Evolutionary conservation across 2,329 filamentous ascomycete species (phyloP).

Genomic region (Colletotrichum sansevieriae): DNA sequence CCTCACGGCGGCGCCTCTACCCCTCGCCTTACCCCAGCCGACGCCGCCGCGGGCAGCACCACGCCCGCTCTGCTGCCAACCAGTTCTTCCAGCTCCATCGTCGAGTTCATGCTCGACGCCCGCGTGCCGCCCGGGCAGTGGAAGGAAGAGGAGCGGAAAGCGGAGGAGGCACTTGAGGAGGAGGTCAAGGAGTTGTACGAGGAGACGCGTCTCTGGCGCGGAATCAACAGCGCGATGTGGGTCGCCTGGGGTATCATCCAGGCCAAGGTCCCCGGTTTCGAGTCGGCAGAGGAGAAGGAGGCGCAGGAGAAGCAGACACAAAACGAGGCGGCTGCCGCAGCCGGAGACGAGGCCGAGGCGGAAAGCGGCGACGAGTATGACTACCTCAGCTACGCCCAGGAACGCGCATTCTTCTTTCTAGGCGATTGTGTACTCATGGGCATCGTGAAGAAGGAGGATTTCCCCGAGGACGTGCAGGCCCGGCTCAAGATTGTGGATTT

Average conservation of each 20-base stretch:
- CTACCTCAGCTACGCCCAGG: slow-evolving; percentile 91
- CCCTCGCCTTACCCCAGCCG: slow-evolving; percentile 60
- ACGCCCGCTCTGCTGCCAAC: slow-evolving; percentile 54
- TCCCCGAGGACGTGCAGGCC: slow-evolving; percentile 75
- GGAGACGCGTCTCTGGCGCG: slow-evolving; percentile 87
- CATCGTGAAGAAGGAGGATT: slow-evolving; percentile 78
- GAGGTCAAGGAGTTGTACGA: slow-evolving; percentile 79
- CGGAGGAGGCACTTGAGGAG: slow-evolving; percentile 74
- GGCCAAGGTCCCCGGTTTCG: slow-evolving; percentile 84
- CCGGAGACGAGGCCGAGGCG: slow-evolving; percentile 46
- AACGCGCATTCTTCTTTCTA: slow-evolving; percentile 94
- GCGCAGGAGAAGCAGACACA: slow-evolving; percentile 44
- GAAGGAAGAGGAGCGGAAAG: slow-evolving; percentile 71
- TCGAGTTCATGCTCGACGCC: slow-evolving; percentile 87
- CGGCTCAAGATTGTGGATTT: slow-evolving; percentile 79
- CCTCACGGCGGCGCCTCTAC: slow-evolving; percentile 63
- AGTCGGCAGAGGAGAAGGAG: slow-evolving; percentile 55
- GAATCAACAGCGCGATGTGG: slow-evolving; percentile 91
- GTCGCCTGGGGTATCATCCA: slow-evolving; percentile 97
- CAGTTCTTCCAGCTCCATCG: slow-evolving; percentile 64
- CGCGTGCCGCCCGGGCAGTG: slow-evolving; percentile 68
- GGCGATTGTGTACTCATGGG: slow-evolving; percentile 87
- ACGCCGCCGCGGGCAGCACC: slow-evolving; percentile 46
- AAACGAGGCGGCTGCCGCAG: slow-evolving; percentile 45
- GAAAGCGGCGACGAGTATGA: slow-evolving; percentile 85